phyloP scores from a whole-genome alignment of 768 basidiomycete species.

The Trametopsis cervina region DNA sequence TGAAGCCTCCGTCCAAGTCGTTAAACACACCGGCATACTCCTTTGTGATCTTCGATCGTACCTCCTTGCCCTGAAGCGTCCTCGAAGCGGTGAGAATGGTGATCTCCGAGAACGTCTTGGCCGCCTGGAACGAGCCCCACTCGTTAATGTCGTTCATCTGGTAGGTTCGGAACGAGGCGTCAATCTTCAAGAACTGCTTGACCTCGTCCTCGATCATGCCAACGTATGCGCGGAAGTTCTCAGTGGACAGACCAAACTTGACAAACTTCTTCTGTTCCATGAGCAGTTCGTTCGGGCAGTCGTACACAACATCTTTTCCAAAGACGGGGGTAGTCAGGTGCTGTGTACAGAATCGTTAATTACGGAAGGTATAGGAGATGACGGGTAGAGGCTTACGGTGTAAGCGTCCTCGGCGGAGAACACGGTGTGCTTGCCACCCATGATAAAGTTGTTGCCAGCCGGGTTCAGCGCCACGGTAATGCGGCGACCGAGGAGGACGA shows the following conservation, averaged over 20 bases:
- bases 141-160: slow-evolving; percentile 63
- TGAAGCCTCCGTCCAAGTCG: slow-evolving; percentile 94
- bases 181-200: slow-evolving; percentile 60
- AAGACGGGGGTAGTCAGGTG: slow-evolving; percentile 92
- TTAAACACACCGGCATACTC: slow-evolving; percentile 78
- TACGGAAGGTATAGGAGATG: slow-evolving; percentile 7
- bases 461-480: slow-evolving; percentile 89
- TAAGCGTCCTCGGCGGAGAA: slow-evolving; percentile 97
- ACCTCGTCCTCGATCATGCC: slow-evolving; percentile 38
- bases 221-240: slow-evolving; percentile 83
- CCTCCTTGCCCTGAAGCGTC: slow-evolving; percentile 90
- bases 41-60: slow-evolving; percentile 72
- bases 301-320: slow-evolving; percentile 96
- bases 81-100: slow-evolving; percentile 93
- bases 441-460: slow-evolving; percentile 88
- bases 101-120: slow-evolving; percentile 74
- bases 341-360: slow-evolving; percentile 31
- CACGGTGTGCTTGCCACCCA: slow-evolving; percentile 88
- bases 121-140: slow-evolving; percentile 73
- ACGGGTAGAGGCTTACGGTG: slow-evolving; percentile 43
- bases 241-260: slow-evolving; percentile 89
- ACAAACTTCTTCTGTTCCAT: slow-evolving; percentile 99
- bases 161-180: slow-evolving; percentile 53
- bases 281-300: slow-evolving; percentile 90
- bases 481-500: slow-evolving; percentile 80